phyloP scores from a whole-genome alignment of 23 red algal genomes.

The Porphyridium purpureum region DNA sequence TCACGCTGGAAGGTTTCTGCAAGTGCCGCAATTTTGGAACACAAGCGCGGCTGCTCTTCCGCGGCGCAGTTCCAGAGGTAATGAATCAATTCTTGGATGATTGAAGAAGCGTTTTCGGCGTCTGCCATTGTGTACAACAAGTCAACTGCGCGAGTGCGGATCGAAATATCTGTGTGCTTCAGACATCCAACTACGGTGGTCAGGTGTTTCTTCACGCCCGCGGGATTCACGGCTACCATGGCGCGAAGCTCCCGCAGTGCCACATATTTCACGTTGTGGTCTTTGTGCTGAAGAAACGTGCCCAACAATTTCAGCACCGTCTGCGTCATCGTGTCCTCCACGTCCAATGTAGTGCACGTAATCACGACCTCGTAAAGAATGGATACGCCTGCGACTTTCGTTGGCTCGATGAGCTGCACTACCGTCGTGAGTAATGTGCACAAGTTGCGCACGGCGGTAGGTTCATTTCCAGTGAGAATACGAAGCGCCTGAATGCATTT shows the following conservation, averaged over 20 bases:
- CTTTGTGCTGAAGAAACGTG: conserved; percentile 48
- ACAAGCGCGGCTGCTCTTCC: conserved; percentile 1
- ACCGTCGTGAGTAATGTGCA: conserved; percentile 54
- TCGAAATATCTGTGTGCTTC: conserved; percentile 58
- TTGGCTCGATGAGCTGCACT: conserved; percentile 30
- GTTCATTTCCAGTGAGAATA: no score
- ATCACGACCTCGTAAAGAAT: conserved; percentile 78
- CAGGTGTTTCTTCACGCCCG: conserved; percentile 22
- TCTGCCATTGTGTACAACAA: conserved; percentile 43
- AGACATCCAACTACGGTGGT: conserved; percentile 58
- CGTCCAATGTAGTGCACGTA: conserved; percentile 33
- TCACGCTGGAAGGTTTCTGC: conserved; percentile 22
- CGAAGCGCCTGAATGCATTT: no score
- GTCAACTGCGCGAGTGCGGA: conserved; percentile 46
- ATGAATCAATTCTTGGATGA: conserved; percentile 31
- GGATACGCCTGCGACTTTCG: conserved; percentile 18
- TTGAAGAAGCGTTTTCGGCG: conserved; percentile 22
- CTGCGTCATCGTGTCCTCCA: conserved; percentile 7
- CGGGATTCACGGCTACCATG: conserved; percentile 14
- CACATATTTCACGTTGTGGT: conserved; percentile 72
- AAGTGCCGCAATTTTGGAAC: conserved; percentile 1
- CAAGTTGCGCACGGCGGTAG: no score
- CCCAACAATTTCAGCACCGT: conserved; percentile 18
- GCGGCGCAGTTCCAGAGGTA: conserved; percentile 34
- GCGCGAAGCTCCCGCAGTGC: conserved; percentile 40